phyloP scores from a whole-genome alignment of 1,284 basidiomycete species.

The Mycosarcoma maydis region DNA sequence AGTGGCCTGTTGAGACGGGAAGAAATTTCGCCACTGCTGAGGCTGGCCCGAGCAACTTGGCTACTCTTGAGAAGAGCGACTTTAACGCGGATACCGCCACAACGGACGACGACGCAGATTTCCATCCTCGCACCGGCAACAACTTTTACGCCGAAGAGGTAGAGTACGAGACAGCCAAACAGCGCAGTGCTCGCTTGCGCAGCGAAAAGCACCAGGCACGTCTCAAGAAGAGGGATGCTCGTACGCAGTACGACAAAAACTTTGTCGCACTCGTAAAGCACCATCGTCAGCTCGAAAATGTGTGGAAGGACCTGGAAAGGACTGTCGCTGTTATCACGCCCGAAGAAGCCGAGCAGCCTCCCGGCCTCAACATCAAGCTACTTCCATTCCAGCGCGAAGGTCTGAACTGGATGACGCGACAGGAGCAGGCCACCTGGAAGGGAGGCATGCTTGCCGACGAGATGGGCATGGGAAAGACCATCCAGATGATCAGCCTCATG shows the following conservation, averaged over 20 bases:
- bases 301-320: constrained; percentile 85
- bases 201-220: constrained; percentile 41
- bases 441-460: constrained; percentile 96
- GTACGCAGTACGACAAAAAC: constrained; percentile 42
- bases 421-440: constrained; percentile 86
- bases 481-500: constrained; percentile 92
- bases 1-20: background rate
- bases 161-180: constrained; percentile 59
- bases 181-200: constrained; percentile 43
- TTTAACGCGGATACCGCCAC: constrained; percentile 21
- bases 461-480: constrained; percentile 95
- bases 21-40: background rate
- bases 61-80: constrained; percentile 13
- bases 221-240: constrained; percentile 35
- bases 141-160: constrained; percentile 39
- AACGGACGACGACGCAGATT: constrained; percentile 30
- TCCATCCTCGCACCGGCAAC: constrained; percentile 15
- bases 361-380: constrained; percentile 73
- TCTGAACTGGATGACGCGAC: constrained; percentile 93
- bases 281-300: constrained; percentile 77
- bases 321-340: constrained; percentile 71
- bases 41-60: constrained; percentile 32
- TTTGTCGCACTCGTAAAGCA: constrained; percentile 41
- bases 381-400: constrained; percentile 87
- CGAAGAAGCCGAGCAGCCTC: constrained; percentile 75